Evolutionary conservation across 306 rosid genomes (phyloP).

Genomic region (Mimosa pudica): DNA sequence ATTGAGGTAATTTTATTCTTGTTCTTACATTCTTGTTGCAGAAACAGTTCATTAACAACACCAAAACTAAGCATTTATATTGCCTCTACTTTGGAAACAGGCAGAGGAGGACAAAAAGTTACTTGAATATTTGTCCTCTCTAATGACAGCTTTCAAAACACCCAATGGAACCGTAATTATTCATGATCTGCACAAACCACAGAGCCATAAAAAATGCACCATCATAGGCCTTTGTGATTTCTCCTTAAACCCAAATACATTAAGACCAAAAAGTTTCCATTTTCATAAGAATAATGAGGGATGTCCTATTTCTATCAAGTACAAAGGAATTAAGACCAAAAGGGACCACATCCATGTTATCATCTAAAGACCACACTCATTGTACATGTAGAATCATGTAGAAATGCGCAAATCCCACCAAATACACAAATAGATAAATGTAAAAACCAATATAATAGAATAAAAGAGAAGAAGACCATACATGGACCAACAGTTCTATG

Average conservation of each 20-base stretch:
- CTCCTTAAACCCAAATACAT: not conserved
- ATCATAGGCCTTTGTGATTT: slow-evolving; percentile 59
- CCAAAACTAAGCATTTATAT: slow-evolving; percentile 94
- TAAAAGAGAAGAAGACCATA: too few relatives aligned
- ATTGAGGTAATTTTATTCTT: slow-evolving; percentile 1
- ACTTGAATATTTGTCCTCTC: slow-evolving; percentile 50
- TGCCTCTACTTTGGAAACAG: slow-evolving; percentile 74
- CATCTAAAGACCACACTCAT: too few relatives aligned
- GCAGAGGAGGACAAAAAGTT: slow-evolving; percentile 77
- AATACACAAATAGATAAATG: too few relatives aligned
- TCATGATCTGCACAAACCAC: slow-evolving; percentile 75
- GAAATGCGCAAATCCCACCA: too few relatives aligned
- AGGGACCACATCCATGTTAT: too few relatives aligned
- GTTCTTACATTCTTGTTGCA: slow-evolving; percentile 40
- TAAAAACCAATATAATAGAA: too few relatives aligned
- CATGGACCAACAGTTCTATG: too few relatives aligned
- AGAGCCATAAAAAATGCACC: slow-evolving; percentile 84
- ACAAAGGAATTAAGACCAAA: too few relatives aligned
- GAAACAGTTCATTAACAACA: slow-evolving; percentile 86
- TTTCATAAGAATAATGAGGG: too few relatives aligned
- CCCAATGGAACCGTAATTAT: slow-evolving; percentile 89
- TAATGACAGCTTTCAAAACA: slow-evolving; percentile 76
- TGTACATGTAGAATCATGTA: too few relatives aligned
- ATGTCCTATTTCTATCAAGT: too few relatives aligned
- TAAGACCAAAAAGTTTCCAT: too few relatives aligned